Evolutionary conservation across 345 rosid genomes (phyloP).

Genomic region (Ceriops decandra): DNA sequence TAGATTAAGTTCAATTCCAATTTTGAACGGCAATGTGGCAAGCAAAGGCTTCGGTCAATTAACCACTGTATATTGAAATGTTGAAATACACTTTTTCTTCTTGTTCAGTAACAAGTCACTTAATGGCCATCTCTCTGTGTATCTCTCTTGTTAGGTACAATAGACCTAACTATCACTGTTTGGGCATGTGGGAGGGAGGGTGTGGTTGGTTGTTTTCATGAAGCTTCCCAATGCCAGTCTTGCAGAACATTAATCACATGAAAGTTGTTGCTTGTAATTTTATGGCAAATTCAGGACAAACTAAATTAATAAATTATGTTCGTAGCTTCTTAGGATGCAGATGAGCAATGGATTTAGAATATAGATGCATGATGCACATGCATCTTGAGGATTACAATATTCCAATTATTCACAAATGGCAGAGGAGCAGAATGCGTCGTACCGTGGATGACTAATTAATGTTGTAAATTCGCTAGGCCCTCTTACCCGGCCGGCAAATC

Average conservation of each 20-base stretch:
- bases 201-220: conserved; percentile 36
- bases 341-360: neutral
- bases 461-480: conserved; percentile 15
- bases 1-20: too few species aligned
- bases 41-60: too few species aligned
- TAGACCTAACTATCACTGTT: conserved; percentile 41
- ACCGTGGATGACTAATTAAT: too few species aligned
- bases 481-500: conserved; percentile 36
- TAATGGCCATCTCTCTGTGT: neutral
- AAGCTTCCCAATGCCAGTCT: conserved; percentile 14
- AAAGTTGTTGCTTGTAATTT: neutral
- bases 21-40: too few species aligned
- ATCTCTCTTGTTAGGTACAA: conserved; percentile 27
- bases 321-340: too few species aligned
- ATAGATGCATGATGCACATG: conserved; percentile 13
- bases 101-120: neutral
- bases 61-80: too few species aligned
- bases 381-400: neutral
- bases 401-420: neutral
- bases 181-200: conserved; percentile 24
- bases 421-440: too few species aligned
- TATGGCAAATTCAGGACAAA: neutral
- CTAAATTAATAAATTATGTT: neutral
- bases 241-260: neutral
- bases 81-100: too few species aligned